A percentile compares a stretch with the other conserved stretches of the same genome.
Conservation (phyloP, 2,329 filamentous ascomycete species). For the Paecilomyces fulvus region DNA sequence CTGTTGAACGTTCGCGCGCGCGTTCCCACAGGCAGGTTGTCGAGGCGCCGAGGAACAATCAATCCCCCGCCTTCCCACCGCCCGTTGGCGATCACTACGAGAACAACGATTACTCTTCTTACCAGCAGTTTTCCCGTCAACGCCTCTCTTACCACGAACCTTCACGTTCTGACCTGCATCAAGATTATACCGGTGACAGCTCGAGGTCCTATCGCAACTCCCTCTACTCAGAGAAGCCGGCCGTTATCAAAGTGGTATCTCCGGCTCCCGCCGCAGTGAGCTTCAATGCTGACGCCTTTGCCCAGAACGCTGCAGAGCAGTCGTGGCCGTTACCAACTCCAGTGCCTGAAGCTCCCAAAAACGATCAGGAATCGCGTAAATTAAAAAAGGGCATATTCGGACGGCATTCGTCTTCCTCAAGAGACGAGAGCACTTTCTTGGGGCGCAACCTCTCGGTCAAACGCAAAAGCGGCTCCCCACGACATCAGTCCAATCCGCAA, state of each 20-base stretch:
- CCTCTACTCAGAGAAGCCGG: background rate
- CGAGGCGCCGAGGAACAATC: background rate
- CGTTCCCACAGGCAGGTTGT: background rate
- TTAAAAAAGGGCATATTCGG: conserved; percentile 7
- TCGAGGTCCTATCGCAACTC: background rate
- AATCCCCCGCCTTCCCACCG: background rate
- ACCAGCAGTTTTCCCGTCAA: background rate
- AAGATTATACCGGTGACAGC: background rate
- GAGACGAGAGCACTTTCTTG: background rate
- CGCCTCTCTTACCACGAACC: background rate
- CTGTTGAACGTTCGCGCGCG: background rate
- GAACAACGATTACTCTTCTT: background rate
- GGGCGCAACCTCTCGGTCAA: background rate
- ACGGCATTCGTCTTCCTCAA: conserved; percentile 1
- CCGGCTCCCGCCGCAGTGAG: conserved; percentile 8
- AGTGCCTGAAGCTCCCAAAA: conserved; percentile 4
- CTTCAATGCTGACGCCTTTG: conserved; percentile 15
- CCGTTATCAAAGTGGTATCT: conserved; percentile 6
- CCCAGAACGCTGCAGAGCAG: conserved; percentile 8
- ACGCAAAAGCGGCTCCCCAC: background rate
- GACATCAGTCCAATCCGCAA: background rate
- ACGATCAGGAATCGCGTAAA: conserved; percentile 8
- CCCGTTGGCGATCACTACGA: background rate
- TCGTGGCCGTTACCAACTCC: conserved; percentile 13
- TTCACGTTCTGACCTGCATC: background rate